phyloP scores from a whole-genome alignment of 148 eudicot genomes.

The Amaranthus palmeri region DNA sequence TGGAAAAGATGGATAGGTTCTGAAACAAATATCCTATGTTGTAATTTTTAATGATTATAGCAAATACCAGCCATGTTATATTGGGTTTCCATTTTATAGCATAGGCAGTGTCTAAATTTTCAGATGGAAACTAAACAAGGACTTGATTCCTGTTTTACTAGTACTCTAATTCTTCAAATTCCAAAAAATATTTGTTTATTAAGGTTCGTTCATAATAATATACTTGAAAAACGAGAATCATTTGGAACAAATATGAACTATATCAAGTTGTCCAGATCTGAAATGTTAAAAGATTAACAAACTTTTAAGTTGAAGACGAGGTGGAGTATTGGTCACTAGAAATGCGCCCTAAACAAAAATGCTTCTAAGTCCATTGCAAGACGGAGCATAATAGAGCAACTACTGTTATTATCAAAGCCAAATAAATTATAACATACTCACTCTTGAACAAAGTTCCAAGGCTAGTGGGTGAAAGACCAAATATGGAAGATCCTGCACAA shows the following conservation, averaged over 20 bases:
- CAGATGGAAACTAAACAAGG: neutral
- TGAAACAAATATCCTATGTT: neutral
- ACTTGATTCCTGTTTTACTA: neutral
- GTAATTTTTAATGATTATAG: neutral
- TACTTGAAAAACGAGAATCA: too few relatives aligned
- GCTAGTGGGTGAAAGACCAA: slow-evolving; percentile 80
- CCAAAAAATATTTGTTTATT: too few relatives aligned
- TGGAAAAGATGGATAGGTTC: neutral
- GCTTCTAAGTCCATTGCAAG: too few relatives aligned
- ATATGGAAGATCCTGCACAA: slow-evolving; percentile 62
- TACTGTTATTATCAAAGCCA: neutral
- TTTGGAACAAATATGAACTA: too few relatives aligned
- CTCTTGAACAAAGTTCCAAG: slow-evolving; percentile 93
- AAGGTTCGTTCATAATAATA: too few relatives aligned
- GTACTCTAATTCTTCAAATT: too few relatives aligned
- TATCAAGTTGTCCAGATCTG: too few relatives aligned
- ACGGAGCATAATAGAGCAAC: neutral
- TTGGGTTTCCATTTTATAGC: neutral
- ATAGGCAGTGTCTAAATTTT: neutral
- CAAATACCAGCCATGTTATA: neutral
- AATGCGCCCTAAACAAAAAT: too few relatives aligned
- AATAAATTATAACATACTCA: slow-evolving; percentile 33
- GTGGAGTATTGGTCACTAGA: too few relatives aligned
- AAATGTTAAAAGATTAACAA: too few relatives aligned
- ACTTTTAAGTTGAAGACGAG: too few relatives aligned